Conservation (phyloP, 805 yeast genomes). For the Metschnikowia bowlesiae region DNA sequence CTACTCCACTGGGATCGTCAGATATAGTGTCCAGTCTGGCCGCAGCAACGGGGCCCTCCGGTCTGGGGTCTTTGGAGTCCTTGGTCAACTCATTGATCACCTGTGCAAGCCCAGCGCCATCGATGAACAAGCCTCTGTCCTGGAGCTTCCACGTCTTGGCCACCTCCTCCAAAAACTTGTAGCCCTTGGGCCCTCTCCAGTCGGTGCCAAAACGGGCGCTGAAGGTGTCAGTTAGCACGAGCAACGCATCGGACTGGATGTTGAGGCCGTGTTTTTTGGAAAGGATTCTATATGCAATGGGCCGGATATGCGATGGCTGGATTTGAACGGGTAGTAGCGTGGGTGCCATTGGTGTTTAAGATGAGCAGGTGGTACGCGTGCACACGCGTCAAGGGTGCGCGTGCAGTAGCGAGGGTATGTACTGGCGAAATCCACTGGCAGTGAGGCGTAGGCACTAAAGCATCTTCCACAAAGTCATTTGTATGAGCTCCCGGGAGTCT, state of each 20-base stretch:
- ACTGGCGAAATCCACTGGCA: too few species aligned
- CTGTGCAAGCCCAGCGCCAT: constrained; percentile 61
- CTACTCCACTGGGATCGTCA: constrained; percentile 12
- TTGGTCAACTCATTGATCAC: constrained; percentile 55
- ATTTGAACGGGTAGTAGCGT: constrained; percentile 64
- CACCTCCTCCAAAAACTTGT: constrained; percentile 65
- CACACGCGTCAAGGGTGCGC: neutral
- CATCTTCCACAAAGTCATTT: too few species aligned
- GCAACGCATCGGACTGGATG: constrained; percentile 80
- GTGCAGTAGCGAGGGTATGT: too few species aligned
- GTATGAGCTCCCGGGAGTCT: too few species aligned
- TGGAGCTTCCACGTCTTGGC: constrained; percentile 86
- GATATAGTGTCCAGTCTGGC: constrained; percentile 19
- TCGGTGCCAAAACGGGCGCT: constrained; percentile 78
- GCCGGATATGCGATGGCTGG: constrained; percentile 79
- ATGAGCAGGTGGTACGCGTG: neutral
- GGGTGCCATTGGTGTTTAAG: constrained; percentile 8
- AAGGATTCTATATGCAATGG: constrained; percentile 82
- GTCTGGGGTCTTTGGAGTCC: constrained; percentile 7
- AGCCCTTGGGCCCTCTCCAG: constrained; percentile 71
- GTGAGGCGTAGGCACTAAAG: too few species aligned
- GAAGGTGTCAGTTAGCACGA: constrained; percentile 64
- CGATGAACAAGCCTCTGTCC: constrained; percentile 81
- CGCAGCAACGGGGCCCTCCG: constrained; percentile 8
- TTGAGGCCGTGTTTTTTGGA: constrained; percentile 92